phyloP scores from a whole-genome alignment of 75 land plant species.

The Chamaecyparis obtusa region DNA sequence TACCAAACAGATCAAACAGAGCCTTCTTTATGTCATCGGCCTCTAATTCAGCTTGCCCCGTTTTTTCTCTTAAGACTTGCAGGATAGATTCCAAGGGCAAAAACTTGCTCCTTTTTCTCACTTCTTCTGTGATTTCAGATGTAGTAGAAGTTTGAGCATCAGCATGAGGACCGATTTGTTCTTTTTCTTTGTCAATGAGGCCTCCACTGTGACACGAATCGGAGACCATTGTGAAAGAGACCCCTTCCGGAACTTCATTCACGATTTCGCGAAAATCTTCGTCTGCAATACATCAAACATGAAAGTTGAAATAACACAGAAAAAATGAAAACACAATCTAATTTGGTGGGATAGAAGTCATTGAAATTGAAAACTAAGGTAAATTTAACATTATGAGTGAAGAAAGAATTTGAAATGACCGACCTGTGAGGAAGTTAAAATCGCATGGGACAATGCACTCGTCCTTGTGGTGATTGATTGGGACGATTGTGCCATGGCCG shows the following conservation, averaged over 20 bases:
- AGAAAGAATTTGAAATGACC: neutral
- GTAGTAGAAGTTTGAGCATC: too few species aligned
- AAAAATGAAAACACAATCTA: too few species aligned
- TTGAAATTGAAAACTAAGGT: too few species aligned
- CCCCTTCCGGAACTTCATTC: slow-evolving; percentile 59
- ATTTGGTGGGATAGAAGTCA: too few species aligned
- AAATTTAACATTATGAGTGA: too few species aligned
- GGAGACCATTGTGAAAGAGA: slow-evolving; percentile 70
- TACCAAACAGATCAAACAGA: neutral
- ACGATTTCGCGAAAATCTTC: slow-evolving; percentile 75
- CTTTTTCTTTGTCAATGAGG: slow-evolving; percentile 67
- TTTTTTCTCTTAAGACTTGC: slow-evolving; percentile 3
- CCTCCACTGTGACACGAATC: slow-evolving; percentile 92
- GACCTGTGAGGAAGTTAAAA: slow-evolving; percentile 78
- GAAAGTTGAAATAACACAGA: neutral
- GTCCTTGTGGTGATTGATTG: slow-evolving; percentile 31
- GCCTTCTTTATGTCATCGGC: neutral
- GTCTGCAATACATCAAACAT: slow-evolving; percentile 35
- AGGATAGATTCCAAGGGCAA: neutral
- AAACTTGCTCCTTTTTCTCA: neutral
- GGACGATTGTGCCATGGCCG: slow-evolving; percentile 75
- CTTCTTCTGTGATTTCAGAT: neutral
- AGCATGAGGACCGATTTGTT: slow-evolving; percentile 66
- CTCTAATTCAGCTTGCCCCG: neutral
- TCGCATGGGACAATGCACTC: slow-evolving; percentile 89